These are phyloP conservation scores for Vanderwaltozyma polyspora DNA, from an alignment of 805 yeast genomes.

Conservation along the genomic window DNA sequence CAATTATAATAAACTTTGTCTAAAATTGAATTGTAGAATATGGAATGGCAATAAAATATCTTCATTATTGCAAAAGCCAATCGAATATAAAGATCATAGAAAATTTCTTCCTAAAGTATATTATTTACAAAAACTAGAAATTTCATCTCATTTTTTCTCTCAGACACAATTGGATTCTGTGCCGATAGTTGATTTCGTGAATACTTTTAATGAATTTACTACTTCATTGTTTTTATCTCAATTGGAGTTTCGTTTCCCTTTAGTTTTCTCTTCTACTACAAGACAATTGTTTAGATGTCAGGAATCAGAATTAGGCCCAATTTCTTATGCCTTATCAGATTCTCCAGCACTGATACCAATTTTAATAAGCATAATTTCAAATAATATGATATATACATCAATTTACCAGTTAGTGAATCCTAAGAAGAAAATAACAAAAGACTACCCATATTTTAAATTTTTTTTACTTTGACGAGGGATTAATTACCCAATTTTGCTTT, in stretches of 20 bases:
- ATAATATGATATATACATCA: slow-evolving; percentile 17
- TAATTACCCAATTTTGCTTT: not conserved
- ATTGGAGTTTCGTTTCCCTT: slow-evolving; percentile 27
- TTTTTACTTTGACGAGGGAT: not conserved
- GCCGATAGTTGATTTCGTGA: slow-evolving; percentile 1
- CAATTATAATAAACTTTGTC: not conserved
- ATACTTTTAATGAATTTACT: slow-evolving; percentile 19
- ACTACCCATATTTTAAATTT: not conserved
- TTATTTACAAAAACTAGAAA: slow-evolving; percentile 1
- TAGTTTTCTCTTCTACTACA: slow-evolving; percentile 21
- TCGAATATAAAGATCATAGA: slow-evolving; percentile 4
- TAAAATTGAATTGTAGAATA: slow-evolving; percentile 5
- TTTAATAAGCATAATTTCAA: slow-evolving; percentile 9
- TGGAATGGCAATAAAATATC: slow-evolving; percentile 9
- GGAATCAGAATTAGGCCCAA: slow-evolving; percentile 14
- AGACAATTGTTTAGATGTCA: slow-evolving; percentile 16
- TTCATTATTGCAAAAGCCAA: slow-evolving; percentile 7
- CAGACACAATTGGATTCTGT: not conserved
- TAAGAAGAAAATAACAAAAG: not conserved
- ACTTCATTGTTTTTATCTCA: slow-evolving; percentile 23
- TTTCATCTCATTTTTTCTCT: not conserved
- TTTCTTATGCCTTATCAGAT: slow-evolving; percentile 19
- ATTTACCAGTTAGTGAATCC: slow-evolving; percentile 9
- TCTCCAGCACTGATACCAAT: slow-evolving; percentile 16
- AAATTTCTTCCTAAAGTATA: slow-evolving; percentile 2